phyloP scores from a whole-genome alignment of 164 flowering plant species.

The Kalanchoe fedtschenkoi region DNA sequence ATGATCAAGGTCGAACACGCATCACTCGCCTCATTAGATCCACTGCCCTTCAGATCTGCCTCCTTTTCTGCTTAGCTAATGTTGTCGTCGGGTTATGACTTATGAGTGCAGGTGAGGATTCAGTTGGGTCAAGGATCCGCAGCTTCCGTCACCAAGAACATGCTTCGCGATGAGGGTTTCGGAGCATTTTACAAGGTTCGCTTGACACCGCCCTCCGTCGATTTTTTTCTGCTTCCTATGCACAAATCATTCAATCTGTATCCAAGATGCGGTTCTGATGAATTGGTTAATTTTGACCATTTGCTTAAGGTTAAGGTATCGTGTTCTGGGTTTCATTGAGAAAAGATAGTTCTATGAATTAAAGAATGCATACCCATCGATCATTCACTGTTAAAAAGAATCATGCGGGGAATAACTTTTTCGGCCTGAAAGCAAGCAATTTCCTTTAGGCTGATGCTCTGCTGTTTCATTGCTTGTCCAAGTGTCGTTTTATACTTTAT shows the following conservation, averaged over 20 bases:
- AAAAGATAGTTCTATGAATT: background rate
- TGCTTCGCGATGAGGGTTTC: conserved; percentile 81
- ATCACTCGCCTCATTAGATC: too few relatives aligned
- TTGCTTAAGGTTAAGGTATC: background rate
- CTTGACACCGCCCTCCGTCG: too few relatives aligned
- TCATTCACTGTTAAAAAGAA: too few relatives aligned
- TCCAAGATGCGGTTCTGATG: background rate
- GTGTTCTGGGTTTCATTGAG: background rate
- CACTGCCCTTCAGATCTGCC: too few relatives aligned
- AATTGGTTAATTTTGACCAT: background rate
- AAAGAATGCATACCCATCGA: background rate
- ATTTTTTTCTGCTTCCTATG: too few relatives aligned
- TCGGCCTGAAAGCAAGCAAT: background rate
- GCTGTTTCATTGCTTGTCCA: background rate
- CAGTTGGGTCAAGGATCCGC: conserved; percentile 98
- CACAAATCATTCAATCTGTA: too few relatives aligned
- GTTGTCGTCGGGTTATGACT: too few relatives aligned
- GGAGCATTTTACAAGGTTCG: conserved; percentile 90
- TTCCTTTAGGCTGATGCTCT: background rate
- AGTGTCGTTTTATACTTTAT: background rate
- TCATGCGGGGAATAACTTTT: background rate
- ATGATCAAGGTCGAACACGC: conserved; percentile 52
- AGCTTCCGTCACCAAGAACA: conserved; percentile 48
- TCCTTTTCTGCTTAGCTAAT: too few relatives aligned
- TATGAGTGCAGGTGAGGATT: conserved; percentile 67